These are phyloP conservation scores for Cystobasidium pallidum DNA, from an alignment of 1,284 basidiomycete species.

Conservation along the genomic window DNA sequence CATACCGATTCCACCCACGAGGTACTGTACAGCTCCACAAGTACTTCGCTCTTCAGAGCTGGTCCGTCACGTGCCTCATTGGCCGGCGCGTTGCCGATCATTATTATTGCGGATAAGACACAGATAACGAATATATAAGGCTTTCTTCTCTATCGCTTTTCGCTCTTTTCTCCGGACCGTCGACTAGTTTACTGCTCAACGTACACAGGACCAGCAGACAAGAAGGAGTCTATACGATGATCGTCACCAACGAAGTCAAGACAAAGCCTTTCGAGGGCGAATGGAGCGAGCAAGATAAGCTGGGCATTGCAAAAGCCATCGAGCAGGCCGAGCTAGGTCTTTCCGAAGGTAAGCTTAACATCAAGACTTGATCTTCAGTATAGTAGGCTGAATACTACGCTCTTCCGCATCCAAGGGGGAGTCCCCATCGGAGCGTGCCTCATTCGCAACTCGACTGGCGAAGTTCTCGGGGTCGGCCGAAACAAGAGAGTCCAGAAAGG, in stretches of 20 bases:
- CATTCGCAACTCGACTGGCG: constrained; percentile 36
- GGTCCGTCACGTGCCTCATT: constrained; percentile 2
- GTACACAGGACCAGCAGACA: too few relatives aligned
- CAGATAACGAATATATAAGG: too few relatives aligned
- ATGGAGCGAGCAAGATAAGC: constrained; percentile 40
- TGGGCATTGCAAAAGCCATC: constrained; percentile 27
- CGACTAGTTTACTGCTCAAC: too few relatives aligned
- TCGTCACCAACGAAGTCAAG: constrained; percentile 29
- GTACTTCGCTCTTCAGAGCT: too few relatives aligned
- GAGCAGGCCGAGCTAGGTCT: constrained; percentile 35
- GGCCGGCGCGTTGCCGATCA: background rate
- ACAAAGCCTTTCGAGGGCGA: constrained; percentile 24
- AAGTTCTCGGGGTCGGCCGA: constrained; percentile 35
- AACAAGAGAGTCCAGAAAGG: constrained; percentile 38
- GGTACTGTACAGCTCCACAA: too few relatives aligned
- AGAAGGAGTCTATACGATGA: too few relatives aligned
- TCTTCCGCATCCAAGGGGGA: constrained; percentile 12
- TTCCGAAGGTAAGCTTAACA: constrained; percentile 6
- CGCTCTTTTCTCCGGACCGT: too few relatives aligned
- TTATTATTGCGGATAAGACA: background rate
- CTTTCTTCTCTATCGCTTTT: too few relatives aligned
- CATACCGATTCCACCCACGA: too few relatives aligned
- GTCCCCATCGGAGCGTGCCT: constrained; percentile 40
- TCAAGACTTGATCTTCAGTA: background rate
- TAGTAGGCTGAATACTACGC: background rate